Base-by-base conservation (phyloP, 257 asterid genomes). In the Sherardia arvensis region DNA sequence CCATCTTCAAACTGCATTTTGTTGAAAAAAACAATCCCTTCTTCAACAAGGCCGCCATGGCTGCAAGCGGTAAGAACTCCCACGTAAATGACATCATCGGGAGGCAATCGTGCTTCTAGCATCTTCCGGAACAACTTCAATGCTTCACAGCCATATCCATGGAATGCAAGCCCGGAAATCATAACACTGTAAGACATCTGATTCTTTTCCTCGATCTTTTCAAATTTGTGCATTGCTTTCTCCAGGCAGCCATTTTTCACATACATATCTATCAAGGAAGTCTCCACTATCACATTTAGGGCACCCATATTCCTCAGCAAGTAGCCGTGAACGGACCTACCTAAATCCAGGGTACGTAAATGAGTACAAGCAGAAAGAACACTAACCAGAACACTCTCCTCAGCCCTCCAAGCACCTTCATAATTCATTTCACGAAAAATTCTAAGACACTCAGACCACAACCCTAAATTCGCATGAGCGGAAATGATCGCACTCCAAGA, bases 401-500 rank as follows among this genome's bases (percentile, higher is more conserved):
- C 95, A 0, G 94, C 84, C 67, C 86, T 71, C 71, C 84, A 85
- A 47, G 68, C 43, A 21, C 77, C 80, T 45, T 77, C 83, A 20
- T 21, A 17, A 40, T 68, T 80, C 96, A 91, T 84, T 11, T 55
- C 61, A 23, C 65, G 23, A 49, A 86, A 86, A 18, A 91, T 64
- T 58, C 64, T 7, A 40, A 91, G 73, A 66, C 94, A 91, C 29
- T 88, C 91, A 54, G 20, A 53, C 95, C 95, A 86, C 79, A 77
- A 60, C 43, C 90, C 84, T 59, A 59, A 38, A 56, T 66, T 80
- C 2, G 89, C 90, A 76, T 86, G 78, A 61, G 83, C 85, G 40
- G 90, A 81, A 30, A 91, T 77, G 1, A 91, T 34, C 25, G 98
- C 84, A 75, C 96, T 91, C 96, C 98, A 91, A 59, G 98, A 86